Conservation (phyloP, 768 basidiomycete genomes). For the Hypholoma fasciculare region DNA sequence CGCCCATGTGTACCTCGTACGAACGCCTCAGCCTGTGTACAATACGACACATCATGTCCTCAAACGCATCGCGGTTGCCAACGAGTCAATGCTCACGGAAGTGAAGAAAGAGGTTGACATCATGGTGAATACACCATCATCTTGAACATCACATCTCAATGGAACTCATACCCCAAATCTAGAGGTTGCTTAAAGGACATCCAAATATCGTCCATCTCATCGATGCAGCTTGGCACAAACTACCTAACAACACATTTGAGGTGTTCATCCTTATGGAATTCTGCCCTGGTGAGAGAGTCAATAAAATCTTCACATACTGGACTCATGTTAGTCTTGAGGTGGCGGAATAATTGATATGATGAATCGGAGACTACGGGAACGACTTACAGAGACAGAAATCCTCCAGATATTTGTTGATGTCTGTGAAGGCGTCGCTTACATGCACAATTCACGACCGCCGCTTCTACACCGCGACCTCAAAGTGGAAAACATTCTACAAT, state of each 20-base stretch:
- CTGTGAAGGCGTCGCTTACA: constrained; percentile 93
- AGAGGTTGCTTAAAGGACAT: constrained; percentile 91
- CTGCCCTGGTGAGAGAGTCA: constrained; percentile 69
- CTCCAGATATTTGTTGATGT: constrained; percentile 98
- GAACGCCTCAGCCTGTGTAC: constrained; percentile 82
- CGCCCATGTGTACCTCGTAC: constrained; percentile 96
- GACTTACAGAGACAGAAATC: constrained; percentile 94
- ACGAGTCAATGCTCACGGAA: constrained; percentile 86
- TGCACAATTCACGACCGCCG: constrained; percentile 92
- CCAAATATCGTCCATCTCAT: constrained; percentile 96
- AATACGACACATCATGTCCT: constrained; percentile 95
- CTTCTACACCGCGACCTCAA: constrained; percentile 97
- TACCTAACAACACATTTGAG: constrained; percentile 84
- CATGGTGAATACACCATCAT: constrained; percentile 64
- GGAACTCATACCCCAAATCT: constrained; percentile 18
- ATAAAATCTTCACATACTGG: background rate
- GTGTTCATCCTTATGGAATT: constrained; percentile 99
- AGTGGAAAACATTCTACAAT: constrained; percentile 97
- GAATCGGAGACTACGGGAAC: constrained; percentile 93
- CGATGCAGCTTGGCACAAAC: constrained; percentile 88
- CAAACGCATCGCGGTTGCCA: constrained; percentile 92
- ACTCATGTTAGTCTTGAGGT: constrained; percentile 45
- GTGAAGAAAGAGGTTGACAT: constrained; percentile 98
- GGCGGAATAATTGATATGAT: constrained; percentile 99
- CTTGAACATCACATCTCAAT: constrained; percentile 3